These are phyloP conservation scores for Dysphania ambrosioides DNA, from an alignment of 148 eudicot species.

Conservation along the genomic window DNA sequence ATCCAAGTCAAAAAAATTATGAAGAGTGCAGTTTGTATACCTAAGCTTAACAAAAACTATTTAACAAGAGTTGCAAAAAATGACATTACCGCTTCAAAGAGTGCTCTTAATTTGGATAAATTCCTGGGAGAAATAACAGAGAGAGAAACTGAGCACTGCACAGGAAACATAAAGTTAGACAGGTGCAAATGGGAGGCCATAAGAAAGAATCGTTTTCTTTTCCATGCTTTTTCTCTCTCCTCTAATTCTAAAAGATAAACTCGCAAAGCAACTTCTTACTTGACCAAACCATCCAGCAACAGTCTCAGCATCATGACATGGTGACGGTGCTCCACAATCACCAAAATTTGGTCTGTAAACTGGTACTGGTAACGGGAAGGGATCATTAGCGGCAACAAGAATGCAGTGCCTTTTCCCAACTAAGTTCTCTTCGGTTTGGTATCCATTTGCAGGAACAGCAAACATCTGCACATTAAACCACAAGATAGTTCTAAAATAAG, in stretches of 20 bases:
- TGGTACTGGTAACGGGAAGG: conserved; percentile 68
- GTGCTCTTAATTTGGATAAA: conserved; percentile 57
- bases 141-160: conserved; percentile 74
- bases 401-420: conserved; percentile 70
- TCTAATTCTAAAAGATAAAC: background rate
- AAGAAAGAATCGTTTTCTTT: background rate
- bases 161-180: conserved; percentile 14
- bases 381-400: conserved; percentile 66
- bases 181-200: conserved; percentile 14
- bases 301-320: conserved; percentile 51
- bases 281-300: conserved; percentile 61
- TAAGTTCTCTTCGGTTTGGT: conserved; percentile 47
- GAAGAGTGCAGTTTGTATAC: background rate
- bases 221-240: background rate
- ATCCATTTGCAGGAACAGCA: conserved; percentile 39
- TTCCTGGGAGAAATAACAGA: conserved; percentile 72
- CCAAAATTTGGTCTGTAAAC: conserved; percentile 58
- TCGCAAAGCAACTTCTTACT: conserved; percentile 33
- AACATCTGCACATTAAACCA: conserved; percentile 48
- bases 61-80: background rate
- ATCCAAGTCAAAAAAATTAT: background rate
- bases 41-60: background rate
- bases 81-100: conserved; percentile 61
- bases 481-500: background rate
- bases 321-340: conserved; percentile 36